These are phyloP conservation scores for Xerocomellus dryophilus DNA, from an alignment of 768 basidiomycete genomes.

Conservation along the genomic window DNA sequence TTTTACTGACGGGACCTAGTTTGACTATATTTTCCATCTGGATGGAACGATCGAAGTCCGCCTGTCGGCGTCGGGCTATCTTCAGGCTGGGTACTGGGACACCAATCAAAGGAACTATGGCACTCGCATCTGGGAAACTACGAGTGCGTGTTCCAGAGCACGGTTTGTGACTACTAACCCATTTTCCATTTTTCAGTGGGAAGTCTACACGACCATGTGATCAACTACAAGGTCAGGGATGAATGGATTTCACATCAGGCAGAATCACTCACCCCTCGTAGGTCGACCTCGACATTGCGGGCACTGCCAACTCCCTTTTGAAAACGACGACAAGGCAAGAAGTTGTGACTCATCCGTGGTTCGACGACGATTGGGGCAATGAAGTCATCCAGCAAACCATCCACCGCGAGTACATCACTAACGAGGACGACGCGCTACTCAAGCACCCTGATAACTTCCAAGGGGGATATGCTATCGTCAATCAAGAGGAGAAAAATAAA, in stretches of 20 bases:
- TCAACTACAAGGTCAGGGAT: conserved; percentile 52
- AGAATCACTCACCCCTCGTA: conserved; percentile 19
- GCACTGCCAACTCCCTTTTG: conserved; percentile 55
- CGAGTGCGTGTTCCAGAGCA: conserved; percentile 39
- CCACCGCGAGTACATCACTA: conserved; percentile 44
- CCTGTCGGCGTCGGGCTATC: conserved; percentile 64
- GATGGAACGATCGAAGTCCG: conserved; percentile 71
- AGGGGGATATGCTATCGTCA: conserved; percentile 56
- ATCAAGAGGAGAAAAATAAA: conserved; percentile 47
- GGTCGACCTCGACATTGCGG: conserved; percentile 64
- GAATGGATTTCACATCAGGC: background rate
- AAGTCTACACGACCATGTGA: conserved; percentile 64
- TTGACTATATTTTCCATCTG: conserved; percentile 64
- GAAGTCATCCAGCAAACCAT: conserved; percentile 55
- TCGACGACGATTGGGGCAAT: conserved; percentile 55
- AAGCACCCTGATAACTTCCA: conserved; percentile 55
- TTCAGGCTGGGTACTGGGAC: conserved; percentile 64
- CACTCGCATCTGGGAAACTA: conserved; percentile 49
- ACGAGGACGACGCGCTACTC: conserved; percentile 50
- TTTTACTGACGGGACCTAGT: conserved; percentile 33
- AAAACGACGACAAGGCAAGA: conserved; percentile 50
- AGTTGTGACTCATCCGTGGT: conserved; percentile 51
- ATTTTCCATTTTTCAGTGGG: conserved; percentile 44
- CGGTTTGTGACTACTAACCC: background rate
- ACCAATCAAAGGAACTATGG: conserved; percentile 49